Evolutionary conservation across 192 early-diverging fungal genomes (phyloP), one percentile per base, ranked within the genome.

Genomic region (Coemansia sp.): DNA sequence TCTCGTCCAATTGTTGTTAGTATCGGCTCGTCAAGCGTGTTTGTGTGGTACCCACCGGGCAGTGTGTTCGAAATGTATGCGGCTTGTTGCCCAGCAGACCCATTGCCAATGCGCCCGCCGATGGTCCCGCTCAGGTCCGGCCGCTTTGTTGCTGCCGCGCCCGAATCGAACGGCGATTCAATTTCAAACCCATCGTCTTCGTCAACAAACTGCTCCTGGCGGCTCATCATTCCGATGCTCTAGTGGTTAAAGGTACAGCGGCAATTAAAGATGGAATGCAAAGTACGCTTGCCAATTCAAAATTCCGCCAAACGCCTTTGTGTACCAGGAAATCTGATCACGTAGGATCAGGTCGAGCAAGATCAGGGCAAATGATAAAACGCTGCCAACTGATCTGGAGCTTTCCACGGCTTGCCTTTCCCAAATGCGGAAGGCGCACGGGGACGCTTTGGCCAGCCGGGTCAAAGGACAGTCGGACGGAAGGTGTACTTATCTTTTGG

Each of bases 11-110:
- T 89, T 46, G 96, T 98, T 17, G 86, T 89, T 58, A 87, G 86
- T 9, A 98, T 93, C 26, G 96, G 95, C 70, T 98, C 96, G 80
- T 98, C 96, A 15, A 98, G 82, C 15, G 96, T 98, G 79, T 96
- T 83, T 60, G 67, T 65, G 60, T 69, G 74, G 53, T 82, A 76
- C 50, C 79, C 79, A 25, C 78, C 78, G 0, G 78, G 78, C 46
- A 81, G 60, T 18, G 76, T 25, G 54, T 64, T 64, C 11, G 76
- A 79, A 44, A 58, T 55, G 58, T 73, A 73, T 23, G 70, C 57
- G 14, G 64, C 38, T 55, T 79, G 76, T 3, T 67, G 76, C 5
- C 76, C 76, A 21, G 63, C 37, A 28, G 67, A 17, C 31, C 51
- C 21, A 28, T 49, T 31, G 34, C 73, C 76, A 37, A 73, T 34